These are phyloP conservation scores for Rhizoclosmatium globosum DNA, from an alignment of 192 early-diverging fungal species.

Conservation along the genomic window DNA sequence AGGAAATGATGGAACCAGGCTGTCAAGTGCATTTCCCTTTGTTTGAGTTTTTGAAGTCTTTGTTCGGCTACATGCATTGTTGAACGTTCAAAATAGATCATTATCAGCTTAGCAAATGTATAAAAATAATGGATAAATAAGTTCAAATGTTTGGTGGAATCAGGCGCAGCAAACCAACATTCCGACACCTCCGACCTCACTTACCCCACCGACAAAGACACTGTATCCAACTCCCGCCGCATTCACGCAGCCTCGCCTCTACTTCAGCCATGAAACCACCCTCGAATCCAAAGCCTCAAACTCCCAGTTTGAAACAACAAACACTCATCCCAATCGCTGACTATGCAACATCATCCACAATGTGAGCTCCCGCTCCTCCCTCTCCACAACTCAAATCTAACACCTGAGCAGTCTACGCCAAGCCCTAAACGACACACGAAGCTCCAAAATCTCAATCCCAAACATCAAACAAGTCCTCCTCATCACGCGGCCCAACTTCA, in stretches of 20 bases:
- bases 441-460: conserved; percentile 15
- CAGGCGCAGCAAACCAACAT: too few relatives aligned
- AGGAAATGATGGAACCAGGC: too few relatives aligned
- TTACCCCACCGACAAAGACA: too few relatives aligned
- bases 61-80: too few relatives aligned
- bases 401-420: conserved; percentile 7
- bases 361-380: background rate
- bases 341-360: background rate
- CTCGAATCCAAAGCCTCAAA: background rate
- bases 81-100: too few relatives aligned
- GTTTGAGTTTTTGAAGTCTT: too few relatives aligned
- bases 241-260: background rate
- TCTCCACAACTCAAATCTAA: background rate
- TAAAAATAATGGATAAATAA: too few relatives aligned
- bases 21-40: too few relatives aligned
- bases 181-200: too few relatives aligned
- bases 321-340: background rate
- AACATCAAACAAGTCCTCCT: conserved; percentile 6
- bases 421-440: conserved; percentile 19
- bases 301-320: background rate
- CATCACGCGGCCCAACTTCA: conserved; percentile 22
- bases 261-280: background rate
- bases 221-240: background rate
- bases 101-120: too few relatives aligned
- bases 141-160: too few relatives aligned